Evolutionary conservation across 139 green algal genomes (phyloP), one percentile per base, ranked within the genome.

Genomic region (Micractinium conductrix): DNA sequence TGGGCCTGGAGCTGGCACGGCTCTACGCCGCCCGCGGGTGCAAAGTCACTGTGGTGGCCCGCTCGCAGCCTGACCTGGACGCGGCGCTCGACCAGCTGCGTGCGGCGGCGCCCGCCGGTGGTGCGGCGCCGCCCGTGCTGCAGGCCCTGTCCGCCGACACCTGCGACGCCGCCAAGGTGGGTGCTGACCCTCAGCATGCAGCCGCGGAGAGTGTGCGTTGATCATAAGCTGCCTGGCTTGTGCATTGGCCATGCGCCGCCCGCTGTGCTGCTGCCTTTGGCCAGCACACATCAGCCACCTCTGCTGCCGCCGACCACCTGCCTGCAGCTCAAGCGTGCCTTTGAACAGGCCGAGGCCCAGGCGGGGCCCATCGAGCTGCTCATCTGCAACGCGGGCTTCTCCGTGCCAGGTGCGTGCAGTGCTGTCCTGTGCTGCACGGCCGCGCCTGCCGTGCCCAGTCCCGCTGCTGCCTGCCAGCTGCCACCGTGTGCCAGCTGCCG

Each of bases 311-410:
- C 53, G 24, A 21, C 53, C 53, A 62, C 19, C 48, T 58, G 48
- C 48, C 22, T 7, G 50, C 80, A 74, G 80, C 28, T 84, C 0
- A 74, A 30, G 30, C 12, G 24, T 17, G 80, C 21, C 16, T 53
- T 82, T 58, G 58, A 22, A 2, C 30, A 85, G 38, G 80, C 80
- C 8, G 69, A 72, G 68, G 16, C 45, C 7, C 17, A 7, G 26
- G 68, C 45, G 17, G 95, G 95, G 0, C 91, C 90, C 1, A 78
- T 97, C 3, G 91, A 96, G 35, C 75, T 97, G 0, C 60, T 96
- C 28, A 80, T 97, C 1, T 94, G 89, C 85, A 94, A 92, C 74
- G 95, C 95, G 16, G 95, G 95, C 1, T 38, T 85, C 14, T 88
- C 89, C 21, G 50, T 88, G 22, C 90, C 89, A 67, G 91, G 93